Evolutionary conservation across 176 grass and related monocot genomes (phyloP), one percentile per base, ranked within the genome.

Genomic region (Pontederia paniculata): DNA sequence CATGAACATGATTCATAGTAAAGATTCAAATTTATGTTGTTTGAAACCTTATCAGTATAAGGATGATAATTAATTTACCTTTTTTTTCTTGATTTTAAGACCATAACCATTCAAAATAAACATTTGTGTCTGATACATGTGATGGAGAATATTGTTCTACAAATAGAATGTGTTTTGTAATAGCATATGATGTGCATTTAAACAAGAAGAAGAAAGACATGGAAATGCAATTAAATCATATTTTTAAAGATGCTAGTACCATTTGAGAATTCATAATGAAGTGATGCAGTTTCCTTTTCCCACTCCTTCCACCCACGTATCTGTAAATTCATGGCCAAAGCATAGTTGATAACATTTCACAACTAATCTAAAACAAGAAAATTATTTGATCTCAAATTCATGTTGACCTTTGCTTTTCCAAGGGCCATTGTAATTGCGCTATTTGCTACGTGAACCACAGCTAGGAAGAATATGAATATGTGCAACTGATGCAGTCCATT

Each of bases 381-480:
- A 6, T 18, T 43, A 55, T n/a, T 63, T n/a, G 8, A 20, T 44
- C 12, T 2, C 46, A 49, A 52, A 37, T 44, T 23, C 12, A 2
- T 50, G 50, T 48, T 16, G 58, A 97, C 93, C 86, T 97, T 97
- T 44, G 77, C 70, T 82, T 83, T 90, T 65, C 86, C 82, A 17
- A 97, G 62, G 22, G 54, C 70, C 86, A 97, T 97, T 37, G 72
- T 81, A 50, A 86, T 28, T 54, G 69, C 83, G 69, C 80, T 97
- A 61, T 78, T 90, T 4, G 55, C 51, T 7, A 97, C 83, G 66
- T 97, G 93, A 74, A 84, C 63, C 69, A 90, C 71, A 4, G 93
- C 93, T 77, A 97, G 60, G 77, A 97, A 90, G 57, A 97, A 97
- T 22, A 97, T 70, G 59, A 97, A 84, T 57, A 97, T 75, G 25